A percentile compares a stretch with the other conserved stretches of the same genome.
These are phyloP conservation scores for Pezicula rhizophila DNA, from an alignment of 2,329 filamentous ascomycete species.

Conservation along the genomic window DNA sequence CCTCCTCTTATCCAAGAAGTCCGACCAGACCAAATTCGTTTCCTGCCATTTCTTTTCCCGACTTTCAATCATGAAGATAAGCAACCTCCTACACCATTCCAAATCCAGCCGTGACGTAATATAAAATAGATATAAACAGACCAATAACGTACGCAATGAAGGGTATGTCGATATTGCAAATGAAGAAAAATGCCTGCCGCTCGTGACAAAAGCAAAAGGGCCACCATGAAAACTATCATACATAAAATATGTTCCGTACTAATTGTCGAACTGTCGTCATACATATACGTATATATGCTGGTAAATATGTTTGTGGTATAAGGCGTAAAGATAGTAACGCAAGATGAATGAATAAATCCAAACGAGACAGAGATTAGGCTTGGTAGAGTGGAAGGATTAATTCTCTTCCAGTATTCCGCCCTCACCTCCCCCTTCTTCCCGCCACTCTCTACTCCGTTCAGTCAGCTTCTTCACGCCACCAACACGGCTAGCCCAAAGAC, in stretches of 20 bases:
- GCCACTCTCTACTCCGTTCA: conserved; percentile 84
- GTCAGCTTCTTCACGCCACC: conserved; percentile 74
- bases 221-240: neutral
- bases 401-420: conserved; percentile 28
- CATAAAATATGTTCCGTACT: neutral
- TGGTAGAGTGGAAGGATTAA: conserved; percentile 8
- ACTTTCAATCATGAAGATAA: too few relatives aligned
- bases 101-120: neutral
- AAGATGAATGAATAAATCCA: neutral
- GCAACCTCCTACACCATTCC: too few relatives aligned
- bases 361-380: neutral
- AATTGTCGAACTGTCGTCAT: neutral
- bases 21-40: too few relatives aligned
- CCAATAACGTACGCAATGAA: neutral
- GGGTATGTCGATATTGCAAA: neutral
- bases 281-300: neutral
- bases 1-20: too few relatives aligned
- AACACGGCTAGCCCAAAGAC: conserved; percentile 81
- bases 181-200: neutral
- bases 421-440: conserved; percentile 57
- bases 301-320: neutral
- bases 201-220: neutral
- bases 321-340: neutral
- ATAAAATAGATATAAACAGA: neutral
- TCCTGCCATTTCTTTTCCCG: too few relatives aligned